Percentiles rank a stretch among this genome's conserved stretches.
Conservation (phyloP, 192 early-diverging fungal genomes). For the Backusella sp. region DNA sequence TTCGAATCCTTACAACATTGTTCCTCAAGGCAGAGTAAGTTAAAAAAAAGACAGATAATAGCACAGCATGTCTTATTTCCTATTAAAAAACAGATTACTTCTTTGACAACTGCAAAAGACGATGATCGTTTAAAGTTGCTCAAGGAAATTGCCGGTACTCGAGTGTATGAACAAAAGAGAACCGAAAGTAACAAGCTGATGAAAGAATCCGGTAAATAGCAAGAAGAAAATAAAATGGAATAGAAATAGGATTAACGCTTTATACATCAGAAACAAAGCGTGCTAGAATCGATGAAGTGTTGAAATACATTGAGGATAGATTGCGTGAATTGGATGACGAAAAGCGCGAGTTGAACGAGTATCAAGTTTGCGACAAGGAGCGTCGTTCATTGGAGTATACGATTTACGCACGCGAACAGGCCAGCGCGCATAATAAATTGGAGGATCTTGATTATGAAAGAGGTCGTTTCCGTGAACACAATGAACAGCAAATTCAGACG, state of each 20-base stretch:
- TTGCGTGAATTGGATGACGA: slow-evolving; percentile 89
- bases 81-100: slow-evolving; percentile 63
- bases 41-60: neutral
- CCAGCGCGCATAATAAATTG: slow-evolving; percentile 74
- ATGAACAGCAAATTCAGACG: slow-evolving; percentile 22
- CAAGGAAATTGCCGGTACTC: slow-evolving; percentile 98
- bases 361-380: slow-evolving; percentile 83
- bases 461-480: slow-evolving; percentile 41
- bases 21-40: slow-evolving; percentile 91
- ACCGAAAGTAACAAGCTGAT: slow-evolving; percentile 90
- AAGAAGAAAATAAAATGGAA: neutral
- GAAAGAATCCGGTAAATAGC: slow-evolving; percentile 74
- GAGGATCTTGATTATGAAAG: slow-evolving; percentile 58
- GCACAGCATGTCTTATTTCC: neutral
- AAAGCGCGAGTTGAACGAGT: slow-evolving; percentile 90
- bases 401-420: slow-evolving; percentile 89
- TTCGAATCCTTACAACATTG: slow-evolving; percentile 98
- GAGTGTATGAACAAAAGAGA: slow-evolving; percentile 91
- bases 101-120: slow-evolving; percentile 94
- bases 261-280: slow-evolving; percentile 67
- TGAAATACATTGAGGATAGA: slow-evolving; percentile 86
- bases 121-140: slow-evolving; percentile 83
- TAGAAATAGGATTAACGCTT: neutral
- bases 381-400: slow-evolving; percentile 88
- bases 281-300: slow-evolving; percentile 84